phyloP scores from a whole-genome alignment of 2,329 filamentous ascomycete genomes.

The Verticillium tricorpus region DNA sequence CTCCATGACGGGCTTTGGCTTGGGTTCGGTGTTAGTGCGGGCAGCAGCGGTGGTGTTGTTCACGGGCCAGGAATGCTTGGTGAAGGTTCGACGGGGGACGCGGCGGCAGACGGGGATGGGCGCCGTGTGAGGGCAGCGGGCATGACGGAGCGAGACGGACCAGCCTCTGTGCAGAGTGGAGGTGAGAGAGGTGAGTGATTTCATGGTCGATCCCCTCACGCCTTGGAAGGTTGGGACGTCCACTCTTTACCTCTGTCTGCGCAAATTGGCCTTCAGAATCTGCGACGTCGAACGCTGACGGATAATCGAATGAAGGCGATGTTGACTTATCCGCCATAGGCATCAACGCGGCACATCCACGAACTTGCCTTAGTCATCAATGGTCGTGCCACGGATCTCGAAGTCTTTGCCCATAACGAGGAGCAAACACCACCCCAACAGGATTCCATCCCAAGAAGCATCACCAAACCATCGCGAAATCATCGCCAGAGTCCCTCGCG shows the following conservation, averaged over 20 bases:
- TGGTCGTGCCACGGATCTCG: neutral
- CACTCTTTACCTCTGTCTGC: neutral
- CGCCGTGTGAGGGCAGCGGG: neutral
- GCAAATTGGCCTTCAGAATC: neutral
- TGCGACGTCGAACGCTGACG: neutral
- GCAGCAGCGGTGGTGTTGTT: neutral
- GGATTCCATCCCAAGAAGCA: too few relatives aligned
- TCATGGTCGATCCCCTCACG: neutral
- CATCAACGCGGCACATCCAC: neutral
- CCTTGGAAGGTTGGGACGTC: neutral
- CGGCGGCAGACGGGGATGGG: neutral
- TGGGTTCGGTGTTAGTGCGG: neutral
- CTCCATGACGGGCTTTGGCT: neutral
- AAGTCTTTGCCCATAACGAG: too few relatives aligned
- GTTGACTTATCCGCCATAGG: neutral
- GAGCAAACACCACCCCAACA: too few relatives aligned
- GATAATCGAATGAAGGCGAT: neutral
- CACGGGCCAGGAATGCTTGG: neutral
- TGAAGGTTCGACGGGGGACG: neutral
- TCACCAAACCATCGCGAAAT: too few relatives aligned
- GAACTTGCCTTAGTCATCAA: neutral
- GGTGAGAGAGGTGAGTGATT: slow-evolving; percentile 1
- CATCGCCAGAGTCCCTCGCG: too few relatives aligned
- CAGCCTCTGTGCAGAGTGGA: slow-evolving; percentile 3
- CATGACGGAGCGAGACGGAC: neutral